Conservation (phyloP, 306 rosid species). For the Vachellia collinsii region DNA sequence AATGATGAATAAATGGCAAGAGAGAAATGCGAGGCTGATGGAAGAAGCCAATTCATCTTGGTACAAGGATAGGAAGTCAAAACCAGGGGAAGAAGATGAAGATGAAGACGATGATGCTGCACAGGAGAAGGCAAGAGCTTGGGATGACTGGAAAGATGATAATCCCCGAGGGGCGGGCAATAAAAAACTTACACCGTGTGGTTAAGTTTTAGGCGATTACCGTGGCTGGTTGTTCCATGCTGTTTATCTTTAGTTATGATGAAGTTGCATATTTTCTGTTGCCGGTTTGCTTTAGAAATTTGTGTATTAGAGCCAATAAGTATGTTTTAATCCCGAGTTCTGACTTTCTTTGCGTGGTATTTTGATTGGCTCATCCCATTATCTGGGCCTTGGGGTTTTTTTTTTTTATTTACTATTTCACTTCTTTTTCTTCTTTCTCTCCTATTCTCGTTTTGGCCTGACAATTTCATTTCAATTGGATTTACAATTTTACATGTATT, state of each 20-base stretch:
- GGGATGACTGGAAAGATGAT: conserved; percentile 99
- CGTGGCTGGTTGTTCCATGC: neutral
- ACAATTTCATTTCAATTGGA: too few relatives aligned
- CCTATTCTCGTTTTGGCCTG: too few relatives aligned
- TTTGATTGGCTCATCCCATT: too few relatives aligned
- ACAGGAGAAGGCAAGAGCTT: conserved; percentile 92
- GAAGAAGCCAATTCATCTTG: conserved; percentile 89
- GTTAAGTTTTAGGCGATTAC: conserved; percentile 41
- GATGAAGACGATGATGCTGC: conserved; percentile 89
- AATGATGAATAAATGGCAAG: conserved; percentile 96
- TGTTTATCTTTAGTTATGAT: conserved; percentile 8
- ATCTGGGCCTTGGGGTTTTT: too few relatives aligned
- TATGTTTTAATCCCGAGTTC: neutral
- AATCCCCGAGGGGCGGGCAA: conserved; percentile 97
- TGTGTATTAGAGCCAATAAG: neutral
- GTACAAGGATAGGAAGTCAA: conserved; percentile 71
- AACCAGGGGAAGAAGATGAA: conserved; percentile 47
- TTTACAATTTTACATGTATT: too few relatives aligned
- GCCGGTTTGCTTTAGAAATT: conserved; percentile 5
- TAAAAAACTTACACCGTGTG: conserved; percentile 91
- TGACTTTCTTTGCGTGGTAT: too few relatives aligned
- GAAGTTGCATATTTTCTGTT: conserved; percentile 8
- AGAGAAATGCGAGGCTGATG: conserved; percentile 70
- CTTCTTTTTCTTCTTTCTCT: too few relatives aligned
- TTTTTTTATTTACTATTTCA: too few relatives aligned